phyloP scores from a whole-genome alignment of 495 filamentous ascomycete genomes.

The Amniculicola lignicola region DNA sequence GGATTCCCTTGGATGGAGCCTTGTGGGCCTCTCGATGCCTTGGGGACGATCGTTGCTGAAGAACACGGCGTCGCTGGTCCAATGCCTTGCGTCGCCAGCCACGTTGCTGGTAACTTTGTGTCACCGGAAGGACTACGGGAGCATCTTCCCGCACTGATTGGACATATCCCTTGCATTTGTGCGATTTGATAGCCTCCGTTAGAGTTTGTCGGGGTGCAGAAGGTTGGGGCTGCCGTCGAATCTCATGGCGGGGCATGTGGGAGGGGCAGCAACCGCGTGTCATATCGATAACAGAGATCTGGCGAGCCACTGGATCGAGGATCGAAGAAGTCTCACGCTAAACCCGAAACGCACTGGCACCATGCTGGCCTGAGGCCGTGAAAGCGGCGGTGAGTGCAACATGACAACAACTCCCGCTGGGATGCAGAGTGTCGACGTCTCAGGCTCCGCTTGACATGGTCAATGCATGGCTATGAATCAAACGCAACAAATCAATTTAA shows the following conservation, averaged over 20 bases:
- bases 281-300: constrained; percentile 30
- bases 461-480: no score
- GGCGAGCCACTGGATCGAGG: constrained; percentile 1
- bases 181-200: constrained; percentile 3
- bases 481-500: constrained; percentile 18
- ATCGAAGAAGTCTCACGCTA: constrained; percentile 16
- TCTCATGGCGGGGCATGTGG: constrained; percentile 14
- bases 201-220: constrained; percentile 23
- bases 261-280: not conserved
- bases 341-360: not conserved
- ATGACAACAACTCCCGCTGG: not conserved
- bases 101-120: constrained; percentile 7
- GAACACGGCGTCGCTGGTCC: constrained; percentile 10
- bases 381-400: constrained; percentile 27
- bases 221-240: constrained; percentile 9
- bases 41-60: constrained; percentile 2
- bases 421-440: not conserved
- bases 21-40: constrained; percentile 9
- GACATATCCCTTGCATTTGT: not conserved
- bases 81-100: constrained; percentile 21
- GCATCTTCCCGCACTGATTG: constrained; percentile 11
- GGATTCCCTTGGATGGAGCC: constrained; percentile 14
- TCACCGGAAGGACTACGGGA: constrained; percentile 14
- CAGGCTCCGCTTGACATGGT: no score
- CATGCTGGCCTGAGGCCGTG: constrained; percentile 5